These are phyloP conservation scores for Trametes versicolor DNA, from an alignment of 1,284 basidiomycete species.

Conservation along the genomic window DNA sequence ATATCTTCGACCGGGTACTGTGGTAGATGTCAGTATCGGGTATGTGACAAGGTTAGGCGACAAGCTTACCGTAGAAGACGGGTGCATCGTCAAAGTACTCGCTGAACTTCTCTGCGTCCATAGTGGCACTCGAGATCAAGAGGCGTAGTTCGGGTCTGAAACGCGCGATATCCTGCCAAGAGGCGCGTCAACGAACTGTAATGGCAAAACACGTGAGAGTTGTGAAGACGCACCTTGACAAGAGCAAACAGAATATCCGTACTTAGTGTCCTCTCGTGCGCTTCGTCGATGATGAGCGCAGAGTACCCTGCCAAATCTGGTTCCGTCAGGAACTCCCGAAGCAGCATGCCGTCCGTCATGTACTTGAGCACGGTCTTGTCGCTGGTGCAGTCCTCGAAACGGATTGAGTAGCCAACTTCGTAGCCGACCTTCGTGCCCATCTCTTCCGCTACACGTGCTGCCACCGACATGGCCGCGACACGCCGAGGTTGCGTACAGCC, in stretches of 20 bases:
- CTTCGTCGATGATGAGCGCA: slow-evolving; percentile 95
- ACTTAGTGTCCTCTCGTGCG: slow-evolving; percentile 94
- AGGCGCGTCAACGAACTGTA: slow-evolving; percentile 36
- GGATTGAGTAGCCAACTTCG: slow-evolving; percentile 98
- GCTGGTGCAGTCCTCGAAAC: slow-evolving; percentile 99
- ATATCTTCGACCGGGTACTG: slow-evolving; percentile 96
- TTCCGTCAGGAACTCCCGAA: slow-evolving; percentile 95
- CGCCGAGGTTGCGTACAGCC: slow-evolving; percentile 99
- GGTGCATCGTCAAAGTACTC: slow-evolving; percentile 96
- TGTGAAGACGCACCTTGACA: slow-evolving; percentile 81
- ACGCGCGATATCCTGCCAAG: slow-evolving; percentile 89
- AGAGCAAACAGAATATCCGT: slow-evolving; percentile 98
- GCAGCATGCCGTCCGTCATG: slow-evolving; percentile 99
- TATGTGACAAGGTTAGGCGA: neutral
- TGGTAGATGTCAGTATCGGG: slow-evolving; percentile 8
- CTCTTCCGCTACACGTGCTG: slow-evolving; percentile 98
- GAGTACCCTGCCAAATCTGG: slow-evolving; percentile 94
- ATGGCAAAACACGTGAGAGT: slow-evolving; percentile 32
- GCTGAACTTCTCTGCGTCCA: slow-evolving; percentile 97
- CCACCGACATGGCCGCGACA: slow-evolving; percentile 99
- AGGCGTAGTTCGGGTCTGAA: slow-evolving; percentile 93
- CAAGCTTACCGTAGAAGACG: slow-evolving; percentile 83
- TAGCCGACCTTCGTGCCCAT: slow-evolving; percentile 97
- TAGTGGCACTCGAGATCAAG: slow-evolving; percentile 95
- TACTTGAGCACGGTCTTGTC: slow-evolving; percentile 98